These are phyloP conservation scores for Mimosa bimucronata DNA, from an alignment of 306 rosid genomes.

Conservation along the genomic window DNA sequence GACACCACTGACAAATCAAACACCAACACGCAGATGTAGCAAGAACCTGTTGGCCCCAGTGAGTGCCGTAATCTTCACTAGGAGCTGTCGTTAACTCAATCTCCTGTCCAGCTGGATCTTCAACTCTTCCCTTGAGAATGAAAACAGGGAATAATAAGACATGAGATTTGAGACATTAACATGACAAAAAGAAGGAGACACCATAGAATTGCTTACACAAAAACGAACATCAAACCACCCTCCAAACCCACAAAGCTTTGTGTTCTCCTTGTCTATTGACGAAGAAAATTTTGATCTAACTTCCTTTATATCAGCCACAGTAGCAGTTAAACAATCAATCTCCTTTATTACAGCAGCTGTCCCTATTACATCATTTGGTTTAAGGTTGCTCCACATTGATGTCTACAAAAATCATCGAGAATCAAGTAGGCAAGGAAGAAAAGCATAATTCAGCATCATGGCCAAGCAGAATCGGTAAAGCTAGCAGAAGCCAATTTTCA, in stretches of 20 bases:
- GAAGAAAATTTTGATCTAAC: constrained; percentile 58
- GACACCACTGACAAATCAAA: neutral
- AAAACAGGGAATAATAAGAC: constrained; percentile 26
- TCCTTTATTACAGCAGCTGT: constrained; percentile 76
- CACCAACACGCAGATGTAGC: constrained; percentile 22
- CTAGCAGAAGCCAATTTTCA: constrained; percentile 7
- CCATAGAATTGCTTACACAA: constrained; percentile 61
- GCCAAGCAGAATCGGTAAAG: neutral
- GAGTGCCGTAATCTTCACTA: constrained; percentile 65
- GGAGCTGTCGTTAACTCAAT: constrained; percentile 94
- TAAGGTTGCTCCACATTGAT: constrained; percentile 89
- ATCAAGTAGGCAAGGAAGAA: constrained; percentile 16
- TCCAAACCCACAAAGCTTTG: constrained; percentile 78
- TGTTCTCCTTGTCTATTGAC: constrained; percentile 57
- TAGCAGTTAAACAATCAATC: constrained; percentile 88
- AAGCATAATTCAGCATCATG: constrained; percentile 28
- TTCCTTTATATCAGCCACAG: constrained; percentile 78
- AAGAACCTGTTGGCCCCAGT: constrained; percentile 98
- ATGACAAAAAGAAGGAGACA: constrained; percentile 12
- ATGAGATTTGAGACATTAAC: constrained; percentile 21
- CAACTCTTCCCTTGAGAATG: constrained; percentile 74
- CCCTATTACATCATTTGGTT: constrained; percentile 89
- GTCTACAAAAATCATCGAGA: constrained; percentile 61
- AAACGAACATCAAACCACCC: constrained; percentile 99
- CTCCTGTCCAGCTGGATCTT: constrained; percentile 81